A percentile compares a stretch with the other conserved stretches of the same genome.
Conservation (phyloP, 179 eudicot species). For the Silene noctiflora region DNA sequence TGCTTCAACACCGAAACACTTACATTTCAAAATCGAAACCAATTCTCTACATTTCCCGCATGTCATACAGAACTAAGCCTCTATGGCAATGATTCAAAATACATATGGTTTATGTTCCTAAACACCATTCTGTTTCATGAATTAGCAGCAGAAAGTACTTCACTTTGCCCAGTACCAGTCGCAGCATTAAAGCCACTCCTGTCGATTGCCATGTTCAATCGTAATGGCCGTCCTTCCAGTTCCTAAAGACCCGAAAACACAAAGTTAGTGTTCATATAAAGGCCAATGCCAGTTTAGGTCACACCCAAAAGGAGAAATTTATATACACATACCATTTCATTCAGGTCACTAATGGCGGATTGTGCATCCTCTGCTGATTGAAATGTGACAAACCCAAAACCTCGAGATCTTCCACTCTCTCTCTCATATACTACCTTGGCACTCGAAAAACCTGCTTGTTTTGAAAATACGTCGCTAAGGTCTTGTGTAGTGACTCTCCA, state of each 20-base stretch:
- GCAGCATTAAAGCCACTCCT: slow-evolving; percentile 31
- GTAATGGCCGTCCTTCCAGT: slow-evolving; percentile 13
- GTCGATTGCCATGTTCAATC: slow-evolving; percentile 59
- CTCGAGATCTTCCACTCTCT: slow-evolving; percentile 73
- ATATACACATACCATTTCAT: slow-evolving; percentile 59
- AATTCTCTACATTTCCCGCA: background rate
- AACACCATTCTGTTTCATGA: slow-evolving; percentile 11
- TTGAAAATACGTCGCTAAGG: slow-evolving; percentile 59
- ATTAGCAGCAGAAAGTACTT: slow-evolving; percentile 31
- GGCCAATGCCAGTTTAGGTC: background rate
- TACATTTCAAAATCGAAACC: background rate
- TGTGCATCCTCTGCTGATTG: slow-evolving; percentile 57
- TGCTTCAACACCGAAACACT: background rate
- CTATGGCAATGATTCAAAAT: background rate
- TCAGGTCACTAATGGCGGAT: slow-evolving; percentile 61
- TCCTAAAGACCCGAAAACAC: slow-evolving; percentile 8
- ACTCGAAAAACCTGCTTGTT: slow-evolving; percentile 62
- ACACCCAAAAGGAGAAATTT: background rate
- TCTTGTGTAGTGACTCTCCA: slow-evolving; percentile 67
- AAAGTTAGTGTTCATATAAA: background rate
- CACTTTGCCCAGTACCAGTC: slow-evolving; percentile 27
- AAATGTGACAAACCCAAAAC: slow-evolving; percentile 80
- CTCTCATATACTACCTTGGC: slow-evolving; percentile 81
- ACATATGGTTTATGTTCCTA: background rate
- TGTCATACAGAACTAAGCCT: background rate